Percentiles rank a stretch among this genome's conserved stretches.
Evolutionary conservation across 768 basidiomycete species (phyloP).

Genomic region (Tylopilus sp.): DNA sequence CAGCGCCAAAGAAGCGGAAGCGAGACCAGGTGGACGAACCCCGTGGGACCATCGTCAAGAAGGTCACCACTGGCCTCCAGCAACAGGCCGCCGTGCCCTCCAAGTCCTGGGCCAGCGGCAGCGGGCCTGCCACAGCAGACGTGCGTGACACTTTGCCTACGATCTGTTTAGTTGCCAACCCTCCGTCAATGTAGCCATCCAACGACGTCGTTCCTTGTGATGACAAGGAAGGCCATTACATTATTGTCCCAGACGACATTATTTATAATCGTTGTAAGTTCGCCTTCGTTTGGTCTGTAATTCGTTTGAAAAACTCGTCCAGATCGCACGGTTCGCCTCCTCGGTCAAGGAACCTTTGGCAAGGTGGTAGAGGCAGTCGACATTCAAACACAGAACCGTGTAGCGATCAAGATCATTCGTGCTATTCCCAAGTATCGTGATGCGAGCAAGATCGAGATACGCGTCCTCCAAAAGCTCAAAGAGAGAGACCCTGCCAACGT

Average conservation of each 20-base stretch:
- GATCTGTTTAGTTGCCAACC: conserved; percentile 21
- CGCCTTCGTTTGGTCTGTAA: neutral
- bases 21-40: conserved; percentile 72
- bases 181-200: conserved; percentile 47
- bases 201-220: conserved; percentile 77
- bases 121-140: conserved; percentile 62
- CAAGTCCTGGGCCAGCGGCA: conserved; percentile 68
- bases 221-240: conserved; percentile 99
- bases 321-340: conserved; percentile 89
- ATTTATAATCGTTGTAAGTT: conserved; percentile 80
- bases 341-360: conserved; percentile 98
- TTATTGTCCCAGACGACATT: conserved; percentile 87
- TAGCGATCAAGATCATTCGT: conserved; percentile 98
- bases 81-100: conserved; percentile 47
- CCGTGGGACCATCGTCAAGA: conserved; percentile 66
- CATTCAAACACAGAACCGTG: conserved; percentile 65
- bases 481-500: conserved; percentile 83
- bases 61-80: conserved; percentile 48
- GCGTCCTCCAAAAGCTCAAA: conserved; percentile 89
- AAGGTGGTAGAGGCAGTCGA: conserved; percentile 96
- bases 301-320: conserved; percentile 16
- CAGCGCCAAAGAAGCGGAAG: conserved; percentile 81
- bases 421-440: conserved; percentile 99
- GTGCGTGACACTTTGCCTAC: conserved; percentile 42
- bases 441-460: conserved; percentile 96